Evolutionary conservation across 1,284 basidiomycete genomes (phyloP).

Genomic region (Schizophyllum amplum): DNA sequence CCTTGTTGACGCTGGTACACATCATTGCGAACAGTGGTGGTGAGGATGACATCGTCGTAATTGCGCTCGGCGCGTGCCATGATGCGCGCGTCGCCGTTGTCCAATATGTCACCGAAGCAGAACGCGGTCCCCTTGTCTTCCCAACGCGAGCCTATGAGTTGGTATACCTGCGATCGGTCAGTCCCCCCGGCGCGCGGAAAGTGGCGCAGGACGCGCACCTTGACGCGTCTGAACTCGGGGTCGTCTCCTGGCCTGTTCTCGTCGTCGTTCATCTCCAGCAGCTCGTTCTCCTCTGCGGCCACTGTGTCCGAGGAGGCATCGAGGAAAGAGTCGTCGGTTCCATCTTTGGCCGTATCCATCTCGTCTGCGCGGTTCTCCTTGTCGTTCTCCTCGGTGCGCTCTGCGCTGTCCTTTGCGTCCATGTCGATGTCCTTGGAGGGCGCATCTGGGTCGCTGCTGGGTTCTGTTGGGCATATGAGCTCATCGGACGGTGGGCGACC

Average conservation of each 20-base stretch:
- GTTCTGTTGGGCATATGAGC: neutral
- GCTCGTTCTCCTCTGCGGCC: slow-evolving; percentile 12
- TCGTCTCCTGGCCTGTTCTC: slow-evolving; percentile 35
- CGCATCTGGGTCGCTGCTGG: neutral
- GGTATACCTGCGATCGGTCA: slow-evolving; percentile 68
- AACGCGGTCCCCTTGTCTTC: slow-evolving; percentile 91
- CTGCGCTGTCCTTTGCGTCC: slow-evolving; percentile 17
- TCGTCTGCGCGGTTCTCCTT: neutral
- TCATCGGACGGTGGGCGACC: neutral
- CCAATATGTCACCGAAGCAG: slow-evolving; percentile 82
- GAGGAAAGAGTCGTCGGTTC: neutral
- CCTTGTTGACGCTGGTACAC: slow-evolving; percentile 92
- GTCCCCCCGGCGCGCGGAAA: neutral
- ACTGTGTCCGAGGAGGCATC: slow-evolving; percentile 1
- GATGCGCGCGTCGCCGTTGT: slow-evolving; percentile 71
- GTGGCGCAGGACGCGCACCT: slow-evolving; percentile 24
- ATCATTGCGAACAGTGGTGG: slow-evolving; percentile 74
- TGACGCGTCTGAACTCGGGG: slow-evolving; percentile 43
- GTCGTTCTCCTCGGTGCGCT: slow-evolving; percentile 17
- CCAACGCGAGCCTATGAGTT: slow-evolving; percentile 84
- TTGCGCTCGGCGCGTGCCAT: slow-evolving; percentile 78
- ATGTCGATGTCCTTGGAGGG: neutral
- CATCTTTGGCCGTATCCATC: neutral
- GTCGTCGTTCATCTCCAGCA: slow-evolving; percentile 19
- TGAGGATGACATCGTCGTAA: slow-evolving; percentile 62